These are phyloP conservation scores for Suillus lakei DNA, from an alignment of 768 basidiomycete species.

Conservation along the genomic window DNA sequence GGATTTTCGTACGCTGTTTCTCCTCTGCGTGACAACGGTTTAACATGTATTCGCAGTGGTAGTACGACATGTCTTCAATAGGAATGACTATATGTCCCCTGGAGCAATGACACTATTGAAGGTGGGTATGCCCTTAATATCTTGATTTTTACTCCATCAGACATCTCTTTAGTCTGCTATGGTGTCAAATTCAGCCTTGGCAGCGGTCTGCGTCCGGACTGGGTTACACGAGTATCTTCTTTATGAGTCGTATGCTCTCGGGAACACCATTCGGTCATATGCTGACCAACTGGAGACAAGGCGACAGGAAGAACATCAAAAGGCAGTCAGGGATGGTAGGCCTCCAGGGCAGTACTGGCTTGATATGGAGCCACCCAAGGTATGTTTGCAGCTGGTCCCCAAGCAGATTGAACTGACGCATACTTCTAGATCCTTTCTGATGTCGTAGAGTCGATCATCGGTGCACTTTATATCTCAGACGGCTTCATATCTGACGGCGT, in stretches of 20 bases:
- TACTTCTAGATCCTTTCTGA: slow-evolving; percentile 69
- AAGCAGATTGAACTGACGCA: slow-evolving; percentile 11
- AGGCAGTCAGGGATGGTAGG: slow-evolving; percentile 53
- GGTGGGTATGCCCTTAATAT: slow-evolving; percentile 39
- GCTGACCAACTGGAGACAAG: slow-evolving; percentile 48
- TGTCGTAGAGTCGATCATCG: slow-evolving; percentile 79
- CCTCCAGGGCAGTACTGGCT: slow-evolving; percentile 78
- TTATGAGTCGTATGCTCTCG: slow-evolving; percentile 58
- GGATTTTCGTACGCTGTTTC: slow-evolving; percentile 67
- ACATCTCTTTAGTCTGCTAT: slow-evolving; percentile 65
- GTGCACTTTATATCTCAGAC: slow-evolving; percentile 81
- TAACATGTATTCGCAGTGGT: slow-evolving; percentile 56
- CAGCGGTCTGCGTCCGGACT: slow-evolving; percentile 73
- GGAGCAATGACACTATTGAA: slow-evolving; percentile 83
- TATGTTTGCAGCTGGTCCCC: slow-evolving; percentile 28
- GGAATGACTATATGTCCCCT: slow-evolving; percentile 66
- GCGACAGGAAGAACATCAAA: slow-evolving; percentile 49
- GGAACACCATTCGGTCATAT: slow-evolving; percentile 58
- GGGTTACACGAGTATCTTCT: slow-evolving; percentile 68
- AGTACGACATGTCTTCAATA: slow-evolving; percentile 69
- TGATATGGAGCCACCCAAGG: slow-evolving; percentile 80
- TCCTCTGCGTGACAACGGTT: neutral
- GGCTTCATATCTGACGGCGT: slow-evolving; percentile 64
- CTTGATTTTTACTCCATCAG: neutral
- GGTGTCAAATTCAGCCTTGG: slow-evolving; percentile 82